Evolutionary conservation across 352 stramenopile species (phyloP), one percentile per base, ranked within the genome.

Genomic region (Pseudoperonospora humuli): DNA sequence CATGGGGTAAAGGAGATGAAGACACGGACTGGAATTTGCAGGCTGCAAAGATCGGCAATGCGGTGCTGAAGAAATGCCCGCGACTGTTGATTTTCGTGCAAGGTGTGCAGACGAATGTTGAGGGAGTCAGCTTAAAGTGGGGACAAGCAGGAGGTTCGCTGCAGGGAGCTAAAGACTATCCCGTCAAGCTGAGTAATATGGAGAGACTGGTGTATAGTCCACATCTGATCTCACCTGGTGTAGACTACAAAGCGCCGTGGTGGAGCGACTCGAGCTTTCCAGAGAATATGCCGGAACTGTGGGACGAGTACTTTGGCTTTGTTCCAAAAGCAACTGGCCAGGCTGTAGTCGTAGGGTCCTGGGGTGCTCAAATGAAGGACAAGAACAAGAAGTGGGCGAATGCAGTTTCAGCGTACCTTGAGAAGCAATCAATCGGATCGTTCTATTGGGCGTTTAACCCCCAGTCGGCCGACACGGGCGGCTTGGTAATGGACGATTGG

Each of bases 391-490:
- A 75, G 31, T 85, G 70, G 77, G 73, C 67, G 0, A 61, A 62
- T 14, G 57, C 61, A 0, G 62, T 84, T 19, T 67, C 64, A 8
- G 27, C 61, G 7, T 89, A 86, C 33, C 39, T 89, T 13, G 39
- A 58, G 9, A 36, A 71, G 20, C 82, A 76, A 14, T 62, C 35
- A 7, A 76, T 89, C 34, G 67, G 67, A 7, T 86, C 70, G 10
- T 89, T 89, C 45, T 83, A 86, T 46, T 89, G 77, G 75, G 70
- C 70, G 0, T 70, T 89, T 27, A 89, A 89, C 44, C 77, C 77
- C 4, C 67, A 89, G 52, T 84, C 71, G 8, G 72, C 69, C 11
- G 73, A 86, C 40, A 82, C 58, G 0, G 77, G 77, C 17, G 77
- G 73, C 3, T 68, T 89, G 15, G 59, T 86, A 5, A 65, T 65